Evolutionary conservation across 176 grass and related monocot species (phyloP), one percentile per base, ranked within the genome.

Genomic region (Juncus effusus): DNA sequence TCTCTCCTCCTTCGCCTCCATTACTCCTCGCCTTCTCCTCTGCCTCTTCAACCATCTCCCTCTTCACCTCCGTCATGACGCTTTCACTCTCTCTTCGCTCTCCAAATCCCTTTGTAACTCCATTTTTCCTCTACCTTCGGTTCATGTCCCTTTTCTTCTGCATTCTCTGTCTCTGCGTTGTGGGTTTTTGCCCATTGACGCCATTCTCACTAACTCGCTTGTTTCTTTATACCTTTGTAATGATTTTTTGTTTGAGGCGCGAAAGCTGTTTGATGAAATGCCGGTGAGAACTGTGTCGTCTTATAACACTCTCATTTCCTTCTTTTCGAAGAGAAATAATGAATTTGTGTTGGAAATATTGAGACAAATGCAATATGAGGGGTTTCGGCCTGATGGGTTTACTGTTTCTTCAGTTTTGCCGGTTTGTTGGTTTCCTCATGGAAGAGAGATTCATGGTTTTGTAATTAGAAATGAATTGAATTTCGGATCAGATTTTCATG

Each of bases 211-310:
- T 64, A 67, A 85, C 65, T 76, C 78, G 60, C 72, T 77, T 5
- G 66, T 85, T 16, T 63, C 76, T 19, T 37, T 79, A 0, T 57
- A 74, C 6, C 58, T 39, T 0, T 4, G 68, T 5, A 40, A 3
- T 10, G 9, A 53, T 4, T 2, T 73, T 39, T 49, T 13, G 6
- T 10, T 3, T 53, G 67, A 76, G 10, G 85, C 82, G 12, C 56
- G 60, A 36, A 28, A 63, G 10, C 49, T 97, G 80, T 89, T 92
- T 42, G 85, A 92, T 50, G 75, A 92, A 89, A 92, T 97, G 88
- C 82, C 72, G 35, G 3, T 10, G 6, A 81, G 75, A 56, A 82
- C 77, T 28, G 56, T 77, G 6, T 71, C 93, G 44, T 81, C 79
- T 38, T 89, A 80, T 77, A 91, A 92, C 64, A 64, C 82, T 35